Base-by-base conservation (phyloP, 768 basidiomycete genomes). In the Cystobasidium onofrii region DNA sequence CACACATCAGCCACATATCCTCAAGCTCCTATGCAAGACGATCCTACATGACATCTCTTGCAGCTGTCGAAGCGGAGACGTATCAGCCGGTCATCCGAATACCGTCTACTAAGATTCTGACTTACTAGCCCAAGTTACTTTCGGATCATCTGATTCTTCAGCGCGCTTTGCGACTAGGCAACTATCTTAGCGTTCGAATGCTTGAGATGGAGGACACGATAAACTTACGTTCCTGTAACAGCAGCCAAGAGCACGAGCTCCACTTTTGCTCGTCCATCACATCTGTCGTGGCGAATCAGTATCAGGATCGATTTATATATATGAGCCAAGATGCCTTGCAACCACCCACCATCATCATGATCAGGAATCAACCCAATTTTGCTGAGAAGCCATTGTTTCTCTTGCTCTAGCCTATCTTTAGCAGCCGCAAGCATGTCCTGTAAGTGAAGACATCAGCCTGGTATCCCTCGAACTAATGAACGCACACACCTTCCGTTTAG, bases 351-450 rank as follows among this genome's bases (percentile, higher is more conserved):
- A 41, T 74, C 66, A 25, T 73, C 74, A 74, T 92, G 88, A 78
- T 90, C 90, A 9, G 86, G 85, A 73, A 92, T 92, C 61, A 91
- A 83, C 1, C 89, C 90, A 52, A 91, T 88, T 80, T 88, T 88
- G 78, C 87, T 89, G 27, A 88, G 83, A 36, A 92, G 82, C 89
- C 90, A 92, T 31, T 84, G 87, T 78, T 89, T 90, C 81, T 93
- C 91, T 12, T 86, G 84, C n/a, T 83, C 78, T 1, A 90, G 82
- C 78, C 90, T 81, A 66, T 87, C 84, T 71, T 84, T 78, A 76
- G 60, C 31, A 17, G 44, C 50, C 23, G 15, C 60, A n/a, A 25
- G 23, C 18, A 73, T 36, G 52, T 29, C 64, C 62, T 50, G 12
- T 50, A 9, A 9, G 7, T 43, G 41, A 43, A 43, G 18, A 18